Percentiles rank a stretch among this genome's conserved stretches.
phyloP scores from a whole-genome alignment of 495 filamentous ascomycete species.

The Daldinia loculata region DNA sequence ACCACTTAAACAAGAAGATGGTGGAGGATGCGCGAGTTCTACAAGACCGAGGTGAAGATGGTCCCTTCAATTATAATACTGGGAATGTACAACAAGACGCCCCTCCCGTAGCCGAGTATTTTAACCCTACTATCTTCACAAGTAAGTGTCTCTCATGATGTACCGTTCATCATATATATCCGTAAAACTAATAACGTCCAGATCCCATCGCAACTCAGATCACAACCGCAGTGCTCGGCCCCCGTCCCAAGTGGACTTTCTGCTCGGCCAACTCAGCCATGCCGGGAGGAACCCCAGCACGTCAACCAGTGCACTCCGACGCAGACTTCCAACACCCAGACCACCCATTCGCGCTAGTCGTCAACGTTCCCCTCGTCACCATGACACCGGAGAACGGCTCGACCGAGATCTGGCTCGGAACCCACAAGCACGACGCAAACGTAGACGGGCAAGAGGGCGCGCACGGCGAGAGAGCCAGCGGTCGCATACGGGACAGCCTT shows the following conservation, averaged over 20 bases:
- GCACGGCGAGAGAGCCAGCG: slow-evolving; percentile 60
- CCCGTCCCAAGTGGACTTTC: slow-evolving; percentile 58
- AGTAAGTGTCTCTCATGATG: slow-evolving; percentile 39
- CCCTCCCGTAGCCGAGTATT: slow-evolving; percentile 50
- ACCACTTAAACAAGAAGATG: slow-evolving; percentile 62
- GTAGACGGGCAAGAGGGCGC: slow-evolving; percentile 56
- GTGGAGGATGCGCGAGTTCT: slow-evolving; percentile 57
- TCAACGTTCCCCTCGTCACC: slow-evolving; percentile 63
- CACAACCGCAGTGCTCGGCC: slow-evolving; percentile 59
- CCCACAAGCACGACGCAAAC: slow-evolving; percentile 51
- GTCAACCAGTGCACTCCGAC: slow-evolving; percentile 65
- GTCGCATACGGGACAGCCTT: slow-evolving; percentile 54
- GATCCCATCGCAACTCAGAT: slow-evolving; percentile 61
- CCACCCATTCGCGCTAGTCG: slow-evolving; percentile 63
- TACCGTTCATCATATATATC: neutral
- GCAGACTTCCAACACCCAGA: slow-evolving; percentile 64
- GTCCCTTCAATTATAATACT: slow-evolving; percentile 62
- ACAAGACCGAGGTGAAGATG: slow-evolving; percentile 53
- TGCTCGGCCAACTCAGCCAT: slow-evolving; percentile 64
- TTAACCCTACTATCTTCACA: slow-evolving; percentile 54
- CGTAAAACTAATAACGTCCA: slow-evolving; percentile 23
- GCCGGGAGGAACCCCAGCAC: slow-evolving; percentile 45
- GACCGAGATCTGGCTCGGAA: slow-evolving; percentile 69
- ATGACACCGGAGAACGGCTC: slow-evolving; percentile 65
- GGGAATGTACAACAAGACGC: slow-evolving; percentile 67